Percentiles rank a stretch among this genome's conserved stretches.
Conservation (phyloP, 1,139 yeast genomes). For the Diutina ranongensis region DNA sequence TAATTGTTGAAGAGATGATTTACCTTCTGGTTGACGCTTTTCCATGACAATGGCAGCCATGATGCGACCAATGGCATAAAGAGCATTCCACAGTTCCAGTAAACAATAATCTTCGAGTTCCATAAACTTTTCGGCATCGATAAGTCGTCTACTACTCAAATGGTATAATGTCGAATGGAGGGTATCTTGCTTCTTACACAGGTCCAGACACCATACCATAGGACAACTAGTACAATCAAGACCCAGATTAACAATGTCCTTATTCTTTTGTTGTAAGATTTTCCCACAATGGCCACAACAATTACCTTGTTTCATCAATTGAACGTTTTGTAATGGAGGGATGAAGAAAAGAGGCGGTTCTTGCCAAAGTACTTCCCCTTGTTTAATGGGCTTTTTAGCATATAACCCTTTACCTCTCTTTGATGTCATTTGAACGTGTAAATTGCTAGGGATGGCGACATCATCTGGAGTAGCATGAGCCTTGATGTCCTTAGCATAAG, state of each 20-base stretch:
- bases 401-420: constrained; percentile 40
- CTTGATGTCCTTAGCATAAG: constrained; percentile 43
- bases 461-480: constrained; percentile 40
- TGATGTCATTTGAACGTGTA: constrained; percentile 31
- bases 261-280: constrained; percentile 9
- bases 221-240: constrained; percentile 60
- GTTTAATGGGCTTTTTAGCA: constrained; percentile 31
- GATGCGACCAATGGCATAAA: constrained; percentile 52
- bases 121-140: constrained; percentile 40
- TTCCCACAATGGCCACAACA: constrained; percentile 66
- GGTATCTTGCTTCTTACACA: constrained; percentile 42
- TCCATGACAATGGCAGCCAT: constrained; percentile 38
- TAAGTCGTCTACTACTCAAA: constrained; percentile 16
- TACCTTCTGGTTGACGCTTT: constrained; percentile 25
- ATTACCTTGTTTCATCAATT: constrained; percentile 51
- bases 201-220: constrained; percentile 61
- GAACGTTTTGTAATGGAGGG: constrained; percentile 61
- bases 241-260: constrained; percentile 28
- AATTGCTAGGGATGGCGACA: constrained; percentile 34
- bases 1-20: constrained; percentile 9
- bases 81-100: constrained; percentile 58
- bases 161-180: constrained; percentile 57
- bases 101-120: constrained; percentile 50
- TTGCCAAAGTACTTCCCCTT: constrained; percentile 46
- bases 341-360: constrained; percentile 54